Conservation (phyloP, 2,329 filamentous ascomycete genomes). For the Basipetospora chlamydospora region DNA sequence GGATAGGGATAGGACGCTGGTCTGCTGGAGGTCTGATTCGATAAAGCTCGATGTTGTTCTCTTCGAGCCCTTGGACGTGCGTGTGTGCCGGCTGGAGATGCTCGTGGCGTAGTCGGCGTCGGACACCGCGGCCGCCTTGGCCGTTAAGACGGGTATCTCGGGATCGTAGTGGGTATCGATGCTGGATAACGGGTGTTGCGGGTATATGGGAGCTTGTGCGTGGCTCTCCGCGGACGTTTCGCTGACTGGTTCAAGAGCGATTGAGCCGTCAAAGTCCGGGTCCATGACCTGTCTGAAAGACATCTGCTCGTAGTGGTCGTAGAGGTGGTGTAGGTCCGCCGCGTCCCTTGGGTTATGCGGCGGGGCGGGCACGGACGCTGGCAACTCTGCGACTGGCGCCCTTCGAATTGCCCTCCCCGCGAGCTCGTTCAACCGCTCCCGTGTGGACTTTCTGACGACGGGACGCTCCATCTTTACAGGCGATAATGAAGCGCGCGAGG, state of each 20-base stretch:
- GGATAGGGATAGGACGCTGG: conserved; percentile 40
- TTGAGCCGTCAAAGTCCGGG: conserved; percentile 9
- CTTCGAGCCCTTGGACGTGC: conserved; percentile 37
- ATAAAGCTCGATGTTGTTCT: conserved; percentile 31
- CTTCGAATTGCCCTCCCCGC: neutral
- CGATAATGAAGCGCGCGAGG: conserved; percentile 7
- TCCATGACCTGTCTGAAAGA: conserved; percentile 29
- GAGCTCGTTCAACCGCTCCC: conserved; percentile 17
- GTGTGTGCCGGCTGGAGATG: conserved; percentile 39
- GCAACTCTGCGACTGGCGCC: neutral
- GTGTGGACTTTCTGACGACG: conserved; percentile 20
- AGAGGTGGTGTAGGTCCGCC: conserved; percentile 29
- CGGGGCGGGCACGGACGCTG: too few relatives aligned
- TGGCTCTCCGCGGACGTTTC: conserved; percentile 9
- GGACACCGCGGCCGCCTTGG: neutral
- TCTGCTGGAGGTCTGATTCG: conserved; percentile 37
- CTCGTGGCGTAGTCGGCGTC: conserved; percentile 30
- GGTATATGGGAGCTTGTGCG: too few relatives aligned
- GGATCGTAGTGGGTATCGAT: conserved; percentile 6
- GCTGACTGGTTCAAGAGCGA: neutral
- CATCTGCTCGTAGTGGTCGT: conserved; percentile 44
- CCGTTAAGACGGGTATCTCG: conserved; percentile 1
- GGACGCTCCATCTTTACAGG: conserved; percentile 12
- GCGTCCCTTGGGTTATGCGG: too few relatives aligned
- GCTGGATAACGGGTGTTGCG: too few relatives aligned